Evolutionary conservation across 2,329 filamentous ascomycete genomes (phyloP).

Genomic region (Aspergillus sp.): DNA sequence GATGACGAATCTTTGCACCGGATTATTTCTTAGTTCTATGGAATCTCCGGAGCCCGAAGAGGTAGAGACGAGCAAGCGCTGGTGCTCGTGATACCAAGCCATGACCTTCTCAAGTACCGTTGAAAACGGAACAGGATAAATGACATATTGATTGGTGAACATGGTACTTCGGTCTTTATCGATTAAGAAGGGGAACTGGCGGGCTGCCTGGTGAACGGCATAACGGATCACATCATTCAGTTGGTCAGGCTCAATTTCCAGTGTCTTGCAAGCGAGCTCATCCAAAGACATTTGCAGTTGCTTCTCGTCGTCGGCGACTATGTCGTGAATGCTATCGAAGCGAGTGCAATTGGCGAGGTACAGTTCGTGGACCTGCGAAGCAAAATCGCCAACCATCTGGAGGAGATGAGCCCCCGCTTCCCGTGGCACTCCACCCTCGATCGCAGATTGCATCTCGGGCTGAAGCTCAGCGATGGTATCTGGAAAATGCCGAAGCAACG

Average conservation of each 20-base stretch:
- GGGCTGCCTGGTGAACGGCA: slow-evolving; percentile 35
- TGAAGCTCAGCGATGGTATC: slow-evolving; percentile 25
- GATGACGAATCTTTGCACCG: slow-evolving; percentile 43
- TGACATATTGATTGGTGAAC: slow-evolving; percentile 42
- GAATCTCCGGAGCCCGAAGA: slow-evolving; percentile 27
- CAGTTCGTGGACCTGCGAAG: slow-evolving; percentile 32
- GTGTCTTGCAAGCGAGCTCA: slow-evolving; percentile 36
- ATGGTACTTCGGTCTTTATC: slow-evolving; percentile 33
- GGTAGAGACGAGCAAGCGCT: slow-evolving; percentile 33
- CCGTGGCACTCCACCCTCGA: slow-evolving; percentile 44
- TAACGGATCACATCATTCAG: slow-evolving; percentile 34
- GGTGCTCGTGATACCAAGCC: slow-evolving; percentile 56
- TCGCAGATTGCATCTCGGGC: slow-evolving; percentile 32
- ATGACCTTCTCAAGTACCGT: slow-evolving; percentile 51
- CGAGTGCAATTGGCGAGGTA: slow-evolving; percentile 32
- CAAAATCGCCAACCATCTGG: slow-evolving; percentile 34
- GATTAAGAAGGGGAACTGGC: slow-evolving; percentile 35
- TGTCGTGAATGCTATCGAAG: slow-evolving; percentile 40
- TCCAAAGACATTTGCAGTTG: slow-evolving; percentile 35
- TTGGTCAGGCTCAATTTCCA: slow-evolving; percentile 30
- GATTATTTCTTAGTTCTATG: slow-evolving; percentile 31
- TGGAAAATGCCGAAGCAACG: slow-evolving; percentile 54
- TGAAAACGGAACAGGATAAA: slow-evolving; percentile 54
- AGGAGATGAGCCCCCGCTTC: slow-evolving; percentile 37
- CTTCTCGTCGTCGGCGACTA: slow-evolving; percentile 38